A percentile compares a stretch with the other conserved stretches of the same genome.
Conservation (phyloP, 129 eudicot species). For the Chrysanthemum makinoi region DNA sequence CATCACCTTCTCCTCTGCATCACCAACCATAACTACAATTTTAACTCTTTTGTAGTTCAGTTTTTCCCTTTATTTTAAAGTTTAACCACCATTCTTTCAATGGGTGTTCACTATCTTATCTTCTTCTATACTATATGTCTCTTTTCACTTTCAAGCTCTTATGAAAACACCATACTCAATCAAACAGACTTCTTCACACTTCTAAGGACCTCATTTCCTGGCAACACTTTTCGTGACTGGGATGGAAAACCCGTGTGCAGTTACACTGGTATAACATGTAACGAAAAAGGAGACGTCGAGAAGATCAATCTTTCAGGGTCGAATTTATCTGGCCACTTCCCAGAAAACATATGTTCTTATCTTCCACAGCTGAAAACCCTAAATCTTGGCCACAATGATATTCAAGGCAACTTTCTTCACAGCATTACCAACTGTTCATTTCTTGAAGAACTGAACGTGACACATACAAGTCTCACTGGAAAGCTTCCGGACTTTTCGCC, state of each 20-base stretch:
- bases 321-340: constrained; percentile 58
- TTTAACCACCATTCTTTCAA: constrained; percentile 23
- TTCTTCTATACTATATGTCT: constrained; percentile 32
- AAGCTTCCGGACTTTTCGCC: constrained; percentile 59
- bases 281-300: constrained; percentile 40
- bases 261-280: constrained; percentile 62
- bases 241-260: constrained; percentile 43
- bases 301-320: constrained; percentile 50
- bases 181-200: constrained; percentile 58
- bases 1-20: constrained; percentile 45
- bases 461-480: constrained; percentile 42
- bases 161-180: constrained; percentile 27
- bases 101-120: constrained; percentile 39
- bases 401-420: constrained; percentile 51
- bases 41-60: constrained; percentile 6
- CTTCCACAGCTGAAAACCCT: constrained; percentile 52
- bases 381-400: constrained; percentile 48
- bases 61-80: constrained; percentile 7
- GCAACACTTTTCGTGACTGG: constrained; percentile 49
- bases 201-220: constrained; percentile 53
- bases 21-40: constrained; percentile 34
- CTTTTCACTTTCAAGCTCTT: constrained; percentile 33
- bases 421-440: constrained; percentile 57
- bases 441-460: constrained; percentile 57
- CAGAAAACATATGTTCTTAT: constrained; percentile 64